These are phyloP conservation scores for Cryptococcus hybrid DNA, from an alignment of 1,284 basidiomycete genomes.

Conservation along the genomic window DNA sequence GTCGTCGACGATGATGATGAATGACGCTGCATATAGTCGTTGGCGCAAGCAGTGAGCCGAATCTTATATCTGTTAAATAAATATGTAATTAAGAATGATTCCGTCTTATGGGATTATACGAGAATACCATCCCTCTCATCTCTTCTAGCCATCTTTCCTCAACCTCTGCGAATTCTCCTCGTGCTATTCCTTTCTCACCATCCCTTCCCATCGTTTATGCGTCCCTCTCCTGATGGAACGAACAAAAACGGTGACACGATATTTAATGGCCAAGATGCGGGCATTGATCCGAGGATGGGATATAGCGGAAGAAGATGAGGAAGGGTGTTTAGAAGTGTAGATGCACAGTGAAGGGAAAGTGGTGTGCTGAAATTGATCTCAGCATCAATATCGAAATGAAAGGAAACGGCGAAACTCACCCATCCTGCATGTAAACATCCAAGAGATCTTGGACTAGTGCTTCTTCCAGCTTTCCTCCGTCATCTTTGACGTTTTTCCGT, in stretches of 20 bases:
- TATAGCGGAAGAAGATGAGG: slow-evolving; percentile 70
- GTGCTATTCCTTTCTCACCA: not conserved
- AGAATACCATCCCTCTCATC: slow-evolving; percentile 5
- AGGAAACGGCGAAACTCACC: slow-evolving; percentile 53
- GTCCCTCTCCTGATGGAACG: slow-evolving; percentile 68
- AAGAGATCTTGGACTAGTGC: slow-evolving; percentile 65
- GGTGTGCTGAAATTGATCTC: not conserved
- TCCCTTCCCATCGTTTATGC: not conserved
- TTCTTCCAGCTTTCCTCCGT: slow-evolving; percentile 51
- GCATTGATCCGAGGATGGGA: slow-evolving; percentile 69
- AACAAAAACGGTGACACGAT: slow-evolving; percentile 70
- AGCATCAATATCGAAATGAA: not conserved
- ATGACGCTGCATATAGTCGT: too few species aligned
- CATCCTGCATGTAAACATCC: slow-evolving; percentile 74
- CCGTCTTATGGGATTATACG: too few species aligned
- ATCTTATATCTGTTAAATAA: too few species aligned
- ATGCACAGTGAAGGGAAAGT: slow-evolving; percentile 34
- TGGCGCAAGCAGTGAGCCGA: too few species aligned
- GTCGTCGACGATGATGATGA: too few species aligned
- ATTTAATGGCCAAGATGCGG: slow-evolving; percentile 69
- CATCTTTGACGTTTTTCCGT: slow-evolving; percentile 42
- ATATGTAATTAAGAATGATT: too few species aligned
- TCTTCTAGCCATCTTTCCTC: not conserved
- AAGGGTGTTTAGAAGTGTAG: slow-evolving; percentile 72
- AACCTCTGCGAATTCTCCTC: not conserved